Base-by-base conservation (phyloP, 306 rosid species). In the Heteromeles arbutifolia region DNA sequence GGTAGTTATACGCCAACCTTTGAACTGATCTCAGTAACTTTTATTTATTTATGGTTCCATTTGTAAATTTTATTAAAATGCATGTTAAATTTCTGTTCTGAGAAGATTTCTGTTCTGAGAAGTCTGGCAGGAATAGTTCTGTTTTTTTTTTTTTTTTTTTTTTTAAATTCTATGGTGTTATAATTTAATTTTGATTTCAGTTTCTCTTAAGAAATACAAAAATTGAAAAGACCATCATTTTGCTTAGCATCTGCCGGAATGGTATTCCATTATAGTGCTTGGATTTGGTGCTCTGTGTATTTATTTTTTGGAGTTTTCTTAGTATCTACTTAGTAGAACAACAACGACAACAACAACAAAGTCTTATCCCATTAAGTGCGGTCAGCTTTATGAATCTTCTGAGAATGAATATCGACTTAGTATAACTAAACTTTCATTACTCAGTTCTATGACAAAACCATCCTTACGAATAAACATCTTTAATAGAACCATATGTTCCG, bases 1-100 rank as follows among this genome's bases (percentile, higher is more conserved):
- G 96, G 97, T 92, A 54, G 8, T 54, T 54, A 10, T 9, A 8
- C 26, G 21, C 26, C 61, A 54, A 9, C 13, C 2, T 11, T 21
- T 54, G 59, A 54, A 21, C 59, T 4, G 11, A 8, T 54, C 7
- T 54, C 25, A 21, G 7, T 54, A 2, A 21, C 10, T 54, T 54
- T 4, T 54, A 54, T 54, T 21, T 54, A 21, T 10, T 54, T 54
- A 21, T 41, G 32, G 13, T 73, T 57, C 24, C 14, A 52, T 74
- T 4, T 62, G 34, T 17, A 39, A 59, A 28, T 59, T 18, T 26
- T 41, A 58, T 25, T 12, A 15, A 39, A 43, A 15, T 59, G 8
- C 4, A 41, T 6, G 11, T 22, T 8, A 37, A 31, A n/a, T 64
- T 29, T 32, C 14, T n/a, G 3, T 11, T 54, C 4, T 2, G 5